phyloP scores from a whole-genome alignment of 106 monocot genomes.

The Dioscorea alata region DNA sequence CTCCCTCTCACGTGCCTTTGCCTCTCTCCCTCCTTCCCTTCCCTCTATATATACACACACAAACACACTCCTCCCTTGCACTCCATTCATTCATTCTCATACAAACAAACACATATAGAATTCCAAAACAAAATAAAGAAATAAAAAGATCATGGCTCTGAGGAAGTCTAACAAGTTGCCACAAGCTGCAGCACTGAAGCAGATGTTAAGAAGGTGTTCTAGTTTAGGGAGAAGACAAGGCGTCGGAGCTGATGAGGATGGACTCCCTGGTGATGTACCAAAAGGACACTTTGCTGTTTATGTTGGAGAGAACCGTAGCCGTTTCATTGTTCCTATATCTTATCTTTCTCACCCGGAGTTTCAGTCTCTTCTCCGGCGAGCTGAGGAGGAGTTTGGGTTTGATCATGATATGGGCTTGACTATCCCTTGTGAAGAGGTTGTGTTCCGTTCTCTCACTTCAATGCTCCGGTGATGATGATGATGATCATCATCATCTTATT shows the following conservation, averaged over 20 bases:
- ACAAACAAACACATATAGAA: not conserved
- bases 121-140: not conserved
- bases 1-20: not conserved
- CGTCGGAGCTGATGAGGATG: slow-evolving; percentile 3
- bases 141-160: not conserved
- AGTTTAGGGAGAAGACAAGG: slow-evolving; percentile 34
- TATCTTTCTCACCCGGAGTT: slow-evolving; percentile 38
- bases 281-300: slow-evolving; percentile 59
- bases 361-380: slow-evolving; percentile 36
- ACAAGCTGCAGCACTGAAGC: slow-evolving; percentile 29
- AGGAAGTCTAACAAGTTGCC: slow-evolving; percentile 1
- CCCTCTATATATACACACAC: slow-evolving; percentile 1
- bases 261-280: slow-evolving; percentile 37
- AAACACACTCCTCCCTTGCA: not conserved
- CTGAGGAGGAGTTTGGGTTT: slow-evolving; percentile 69
- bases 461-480: not conserved
- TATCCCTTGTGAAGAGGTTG: slow-evolving; percentile 56
- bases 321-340: slow-evolving; percentile 57
- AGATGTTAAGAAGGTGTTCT: slow-evolving; percentile 51
- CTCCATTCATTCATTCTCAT: not conserved
- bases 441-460: slow-evolving; percentile 43
- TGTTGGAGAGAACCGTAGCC: slow-evolving; percentile 48
- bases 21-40: not conserved
- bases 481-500: no score
- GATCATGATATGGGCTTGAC: slow-evolving; percentile 54